These are phyloP conservation scores for Galerina marginata DNA, from an alignment of 768 basidiomycete species.

Conservation along the genomic window DNA sequence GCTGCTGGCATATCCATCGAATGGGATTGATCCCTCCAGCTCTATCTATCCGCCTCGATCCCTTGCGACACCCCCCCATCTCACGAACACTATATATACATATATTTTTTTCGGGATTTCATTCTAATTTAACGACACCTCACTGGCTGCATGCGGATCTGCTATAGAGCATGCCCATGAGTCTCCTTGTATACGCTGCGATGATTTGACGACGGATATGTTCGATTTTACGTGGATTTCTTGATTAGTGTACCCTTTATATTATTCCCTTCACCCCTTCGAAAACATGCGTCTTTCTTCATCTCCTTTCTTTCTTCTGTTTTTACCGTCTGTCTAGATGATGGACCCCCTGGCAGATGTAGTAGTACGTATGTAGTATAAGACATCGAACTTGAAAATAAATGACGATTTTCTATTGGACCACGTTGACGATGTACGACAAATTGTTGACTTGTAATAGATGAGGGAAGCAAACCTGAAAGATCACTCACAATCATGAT, in stretches of 20 bases:
- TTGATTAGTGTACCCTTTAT: slow-evolving; percentile 9
- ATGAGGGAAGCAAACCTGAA: no score
- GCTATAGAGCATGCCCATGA: slow-evolving; percentile 2
- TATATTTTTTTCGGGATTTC: neutral
- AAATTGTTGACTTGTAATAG: neutral
- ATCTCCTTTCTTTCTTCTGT: slow-evolving; percentile 1
- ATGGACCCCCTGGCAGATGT: slow-evolving; percentile 17
- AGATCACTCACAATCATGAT: neutral
- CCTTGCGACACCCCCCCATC: slow-evolving; percentile 1
- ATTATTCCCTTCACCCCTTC: slow-evolving; percentile 7
- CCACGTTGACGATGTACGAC: neutral
- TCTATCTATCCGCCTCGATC: slow-evolving; percentile 4
- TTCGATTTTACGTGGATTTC: neutral
- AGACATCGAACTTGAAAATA: neutral
- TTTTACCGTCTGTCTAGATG: slow-evolving; percentile 26
- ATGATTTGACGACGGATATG: neutral
- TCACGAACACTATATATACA: slow-evolving; percentile 14
- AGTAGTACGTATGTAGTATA: slow-evolving; percentile 7
- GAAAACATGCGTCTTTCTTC: neutral
- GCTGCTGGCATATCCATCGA: slow-evolving; percentile 80
- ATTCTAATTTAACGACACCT: slow-evolving; percentile 5
- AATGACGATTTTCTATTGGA: neutral
- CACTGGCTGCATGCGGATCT: slow-evolving; percentile 1
- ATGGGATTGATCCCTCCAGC: slow-evolving; percentile 62
- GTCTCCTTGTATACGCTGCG: neutral